Evolutionary conservation across 305 asterid genomes (phyloP), one percentile per base, ranked within the genome.

Genomic region (Withania somnifera): DNA sequence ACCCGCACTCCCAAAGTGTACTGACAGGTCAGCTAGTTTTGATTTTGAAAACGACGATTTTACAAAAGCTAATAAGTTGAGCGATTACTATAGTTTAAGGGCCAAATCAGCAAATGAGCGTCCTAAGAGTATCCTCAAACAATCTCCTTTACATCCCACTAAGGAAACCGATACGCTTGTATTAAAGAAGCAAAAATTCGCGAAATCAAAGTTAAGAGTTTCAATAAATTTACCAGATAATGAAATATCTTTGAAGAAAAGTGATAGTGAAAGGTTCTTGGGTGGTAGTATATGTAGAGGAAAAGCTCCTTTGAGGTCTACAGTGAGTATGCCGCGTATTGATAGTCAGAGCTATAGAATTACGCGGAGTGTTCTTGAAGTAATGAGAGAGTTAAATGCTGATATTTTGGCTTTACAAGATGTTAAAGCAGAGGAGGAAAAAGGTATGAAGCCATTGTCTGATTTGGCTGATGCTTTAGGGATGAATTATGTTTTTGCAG

Each of bases 401-500:
- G 99, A 95, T 83, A 87, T 95, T 26, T 80, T 95, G 87, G 98
- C 97, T 22, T 77, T 95, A 87, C 99, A 95, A 87, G 98, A 94
- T 78, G 99, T 95, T 81, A 95, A 91, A 77, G 99, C 99, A 7
- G 98, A 94, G 88, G 99, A 95, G 54, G 98, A 95, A 84, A 94
- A 90, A 87, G 88, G 87, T 19, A 95, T 95, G 99, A 88, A 88
- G 85, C 99, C 99, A 6, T 82, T 95, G 24, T 94, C 99, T 2
- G 97, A 91, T 84, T 90, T 95, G 83, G 99, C 99, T 9, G 89
- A 61, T 3, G 97, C 97, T 83, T 81, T 95, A 75, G 98, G 98
- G 79, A 95, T 95, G 99, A 86, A 88, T 57, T 95, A 93, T 81
- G 98, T 93, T 3, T 95, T 95, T 84, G 99, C 99, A 1, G 99